A percentile compares a stretch with the other conserved stretches of the same genome.
Evolutionary conservation across 352 stramenopile genomes (phyloP).

Genomic region (Globisporangium camurandrum): DNA sequence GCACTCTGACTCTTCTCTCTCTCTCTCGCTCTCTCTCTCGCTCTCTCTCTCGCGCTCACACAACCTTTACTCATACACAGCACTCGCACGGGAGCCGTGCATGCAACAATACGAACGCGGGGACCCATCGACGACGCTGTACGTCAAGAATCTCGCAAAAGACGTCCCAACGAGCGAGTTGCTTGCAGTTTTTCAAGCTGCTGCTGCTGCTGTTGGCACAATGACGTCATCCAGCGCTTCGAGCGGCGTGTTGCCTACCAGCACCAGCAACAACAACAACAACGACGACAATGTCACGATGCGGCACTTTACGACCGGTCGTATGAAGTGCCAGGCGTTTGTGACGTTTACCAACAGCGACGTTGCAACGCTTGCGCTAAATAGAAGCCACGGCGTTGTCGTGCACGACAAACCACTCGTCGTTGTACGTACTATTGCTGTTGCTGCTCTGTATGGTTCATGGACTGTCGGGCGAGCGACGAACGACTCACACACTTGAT

Average conservation of each 20-base stretch:
- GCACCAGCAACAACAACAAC: no score
- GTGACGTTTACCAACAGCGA: conserved; percentile 51
- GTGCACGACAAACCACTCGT: conserved; percentile 74
- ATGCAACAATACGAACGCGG: conserved; percentile 68
- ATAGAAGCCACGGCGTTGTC: conserved; percentile 59
- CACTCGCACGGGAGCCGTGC: conserved; percentile 32
- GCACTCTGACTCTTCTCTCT: background rate
- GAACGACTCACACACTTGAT: background rate
- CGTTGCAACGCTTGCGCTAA: conserved; percentile 38
- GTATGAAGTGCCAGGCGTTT: conserved; percentile 86
- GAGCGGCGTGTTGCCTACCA: no score
- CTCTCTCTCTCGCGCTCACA: background rate
- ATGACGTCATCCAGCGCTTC: no score
- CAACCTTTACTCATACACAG: conserved; percentile 10
- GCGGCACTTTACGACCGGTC: conserved; percentile 65
- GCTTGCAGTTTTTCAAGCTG: conserved; percentile 35
- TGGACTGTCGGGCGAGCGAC: no score
- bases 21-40: no score
- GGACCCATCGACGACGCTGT: conserved; percentile 46
- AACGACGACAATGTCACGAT: no score
- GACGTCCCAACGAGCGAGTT: conserved; percentile 37
- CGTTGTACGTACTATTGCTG: conserved; percentile 46
- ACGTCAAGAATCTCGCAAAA: conserved; percentile 79
- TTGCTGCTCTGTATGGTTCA: background rate
- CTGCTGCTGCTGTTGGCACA: no score